A percentile compares a stretch with the other conserved stretches of the same genome.
phyloP scores from a whole-genome alignment of 345 rosid genomes.

The Bruguiera gymnorhiza region DNA sequence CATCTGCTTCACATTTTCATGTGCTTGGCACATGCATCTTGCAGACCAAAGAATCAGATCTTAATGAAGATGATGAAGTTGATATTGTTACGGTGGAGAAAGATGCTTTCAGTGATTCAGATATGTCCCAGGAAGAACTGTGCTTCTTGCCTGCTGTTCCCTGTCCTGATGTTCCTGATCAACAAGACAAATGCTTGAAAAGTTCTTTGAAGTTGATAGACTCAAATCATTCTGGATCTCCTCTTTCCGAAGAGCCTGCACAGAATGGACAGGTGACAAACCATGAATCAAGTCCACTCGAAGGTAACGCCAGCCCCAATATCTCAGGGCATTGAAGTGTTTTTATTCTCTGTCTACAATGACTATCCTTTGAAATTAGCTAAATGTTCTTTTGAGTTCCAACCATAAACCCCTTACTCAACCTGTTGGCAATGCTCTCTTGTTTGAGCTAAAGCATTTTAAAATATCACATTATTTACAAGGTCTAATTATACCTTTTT shows the following conservation, averaged over 20 bases:
- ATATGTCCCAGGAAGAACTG: conserved; percentile 88
- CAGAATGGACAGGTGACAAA: conserved; percentile 64
- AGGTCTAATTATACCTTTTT: no score
- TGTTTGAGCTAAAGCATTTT: no score
- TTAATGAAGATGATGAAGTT: conserved; percentile 91
- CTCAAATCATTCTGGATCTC: conserved; percentile 70
- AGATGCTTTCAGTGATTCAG: conserved; percentile 91
- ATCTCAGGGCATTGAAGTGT: conserved; percentile 1
- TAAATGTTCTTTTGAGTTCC: no score
- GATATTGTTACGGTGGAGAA: conserved; percentile 84
- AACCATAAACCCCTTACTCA: no score
- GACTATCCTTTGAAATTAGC: neutral
- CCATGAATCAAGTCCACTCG: conserved; percentile 67
- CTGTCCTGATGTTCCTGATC: conserved; percentile 69
- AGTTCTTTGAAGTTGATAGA: conserved; percentile 66
- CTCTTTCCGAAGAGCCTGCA: conserved; percentile 69
- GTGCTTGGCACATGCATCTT: conserved; percentile 25
- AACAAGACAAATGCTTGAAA: conserved; percentile 56
- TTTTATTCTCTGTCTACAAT: conserved; percentile 3
- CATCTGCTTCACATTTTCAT: conserved; percentile 12
- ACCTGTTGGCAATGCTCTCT: no score
- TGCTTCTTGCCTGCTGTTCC: conserved; percentile 91
- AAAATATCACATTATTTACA: no score
- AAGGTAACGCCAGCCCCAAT: conserved; percentile 46
- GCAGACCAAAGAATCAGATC: conserved; percentile 75